Evolutionary conservation across 2,329 filamentous ascomycete genomes (phyloP), one percentile per base, ranked within the genome.

Genomic region (Pleurostoma richardsiae): DNA sequence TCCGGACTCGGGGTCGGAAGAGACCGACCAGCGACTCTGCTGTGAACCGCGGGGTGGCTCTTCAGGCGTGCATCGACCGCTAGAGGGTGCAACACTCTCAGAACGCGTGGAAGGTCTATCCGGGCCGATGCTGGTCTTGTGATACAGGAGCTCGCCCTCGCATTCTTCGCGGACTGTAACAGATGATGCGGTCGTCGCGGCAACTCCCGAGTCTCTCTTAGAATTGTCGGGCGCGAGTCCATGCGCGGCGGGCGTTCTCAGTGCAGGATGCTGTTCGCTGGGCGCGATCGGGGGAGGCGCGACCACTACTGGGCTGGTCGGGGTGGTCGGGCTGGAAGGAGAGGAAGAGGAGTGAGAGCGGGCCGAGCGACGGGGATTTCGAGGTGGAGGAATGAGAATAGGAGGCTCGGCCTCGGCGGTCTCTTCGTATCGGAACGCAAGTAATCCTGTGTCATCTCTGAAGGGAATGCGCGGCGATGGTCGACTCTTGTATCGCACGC

Each of bases 371-470:
- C 61, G 61, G 53, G 62, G 67, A 59, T 63, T 70, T 57, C 68
- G 67, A 51, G 73, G 70, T 42, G 72, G 60, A 44, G 62, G 59
- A 49, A 80, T 62, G 41, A 74, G 73, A 52, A 82, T 77, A 33
- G 80, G 81, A 49, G 76, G 76, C 60, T 78, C 74, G 42, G 76
- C 76, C 55, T 77, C 72, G 43, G 74, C 66, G 33, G 77, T 80
- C 62, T 83, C 74, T 58, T 85, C 81, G 66, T 85, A 84, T 48
- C 78, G 76, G 46, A 84, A 58, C 42, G 73, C 73, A 49, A 83
- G 70, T 54, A 83, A 61, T 53, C 62, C 66, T 39, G 68, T 64
- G 54, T 79, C 76, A 56, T 76, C 73, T 49, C 71, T 67, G 56
- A 78, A 71, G 28, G 67, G 59, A 33, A 63, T 55, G 47, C 52